These are phyloP conservation scores for Yarrowia bubula DNA, from an alignment of 805 yeast species.

Conservation along the genomic window DNA sequence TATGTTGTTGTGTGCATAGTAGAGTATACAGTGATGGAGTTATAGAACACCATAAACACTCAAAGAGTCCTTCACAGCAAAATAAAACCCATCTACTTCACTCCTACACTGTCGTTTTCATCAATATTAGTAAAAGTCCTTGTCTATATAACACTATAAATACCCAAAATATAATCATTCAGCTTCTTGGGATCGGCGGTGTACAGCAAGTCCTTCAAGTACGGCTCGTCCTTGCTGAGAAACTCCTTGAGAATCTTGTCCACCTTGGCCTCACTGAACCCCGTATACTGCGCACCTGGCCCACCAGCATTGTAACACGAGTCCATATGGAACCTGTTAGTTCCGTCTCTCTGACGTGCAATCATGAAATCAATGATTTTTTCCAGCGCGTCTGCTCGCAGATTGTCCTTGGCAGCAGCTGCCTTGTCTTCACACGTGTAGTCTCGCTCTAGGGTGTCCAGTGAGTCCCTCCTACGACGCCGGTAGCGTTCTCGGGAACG, in stretches of 20 bases:
- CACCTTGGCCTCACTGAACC: neutral
- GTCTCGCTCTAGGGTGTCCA: neutral
- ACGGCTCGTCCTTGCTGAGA: neutral
- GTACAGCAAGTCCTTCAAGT: neutral
- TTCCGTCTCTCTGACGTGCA: neutral
- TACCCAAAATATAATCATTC: neutral
- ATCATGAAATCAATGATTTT: neutral
- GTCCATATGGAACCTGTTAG: neutral
- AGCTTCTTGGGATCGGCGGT: neutral
- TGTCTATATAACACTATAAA: neutral
- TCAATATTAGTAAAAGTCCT: no score
- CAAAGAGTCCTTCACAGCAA: no score
- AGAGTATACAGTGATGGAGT: no score
- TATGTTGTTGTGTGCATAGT: no score
- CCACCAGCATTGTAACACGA: constrained; percentile 2
- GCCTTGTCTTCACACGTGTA: neutral
- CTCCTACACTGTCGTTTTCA: no score
- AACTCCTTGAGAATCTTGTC: constrained; percentile 5
- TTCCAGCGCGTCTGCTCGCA: neutral
- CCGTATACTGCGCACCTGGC: neutral
- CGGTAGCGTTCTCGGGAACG: neutral
- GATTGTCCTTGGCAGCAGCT: neutral
- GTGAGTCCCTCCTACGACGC: constrained; percentile 1
- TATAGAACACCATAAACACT: no score
- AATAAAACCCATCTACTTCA: no score